Percentiles rank a stretch among this genome's conserved stretches.
Conservation (phyloP, 768 basidiomycete genomes). For the Mycena galericulata region DNA sequence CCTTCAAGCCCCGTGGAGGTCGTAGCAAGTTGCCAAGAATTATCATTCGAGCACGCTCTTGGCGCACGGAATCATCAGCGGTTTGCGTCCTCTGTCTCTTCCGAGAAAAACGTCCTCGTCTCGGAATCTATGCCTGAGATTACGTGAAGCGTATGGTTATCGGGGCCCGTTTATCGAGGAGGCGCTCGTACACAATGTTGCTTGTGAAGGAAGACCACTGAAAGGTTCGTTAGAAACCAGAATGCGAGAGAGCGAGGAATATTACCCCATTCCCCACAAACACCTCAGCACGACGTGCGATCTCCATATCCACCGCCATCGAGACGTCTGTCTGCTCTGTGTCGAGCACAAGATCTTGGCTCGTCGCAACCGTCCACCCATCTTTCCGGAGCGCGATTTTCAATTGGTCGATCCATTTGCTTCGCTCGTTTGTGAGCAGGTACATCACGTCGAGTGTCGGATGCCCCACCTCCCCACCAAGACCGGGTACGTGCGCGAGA, state of each 20-base stretch:
- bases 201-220: slow-evolving; percentile 66
- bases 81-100: too few relatives aligned
- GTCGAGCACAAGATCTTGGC: slow-evolving; percentile 56
- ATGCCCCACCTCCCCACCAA: slow-evolving; percentile 38
- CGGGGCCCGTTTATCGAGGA: slow-evolving; percentile 56
- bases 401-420: slow-evolving; percentile 57
- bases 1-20: too few relatives aligned
- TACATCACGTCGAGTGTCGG: slow-evolving; percentile 56
- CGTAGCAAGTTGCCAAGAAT: too few relatives aligned
- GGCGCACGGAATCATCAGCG: too few relatives aligned
- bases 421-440: slow-evolving; percentile 63
- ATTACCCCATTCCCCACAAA: slow-evolving; percentile 68
- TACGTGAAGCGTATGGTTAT: slow-evolving; percentile 55
- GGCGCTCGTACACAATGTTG: slow-evolving; percentile 60
- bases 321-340: slow-evolving; percentile 60
- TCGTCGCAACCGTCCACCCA: slow-evolving; percentile 61
- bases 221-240: slow-evolving; percentile 16
- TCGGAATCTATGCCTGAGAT: too few relatives aligned
- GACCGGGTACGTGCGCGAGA: too few relatives aligned
- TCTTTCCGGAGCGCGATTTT: slow-evolving; percentile 50
- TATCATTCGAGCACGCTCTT: too few relatives aligned
- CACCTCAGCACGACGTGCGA: slow-evolving; percentile 60
- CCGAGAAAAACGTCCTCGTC: too few relatives aligned
- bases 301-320: slow-evolving; percentile 68
- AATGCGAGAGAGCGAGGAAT: neutral